These are phyloP conservation scores for Hirschfeldia incana DNA, from an alignment of 345 rosid species.

Conservation along the genomic window DNA sequence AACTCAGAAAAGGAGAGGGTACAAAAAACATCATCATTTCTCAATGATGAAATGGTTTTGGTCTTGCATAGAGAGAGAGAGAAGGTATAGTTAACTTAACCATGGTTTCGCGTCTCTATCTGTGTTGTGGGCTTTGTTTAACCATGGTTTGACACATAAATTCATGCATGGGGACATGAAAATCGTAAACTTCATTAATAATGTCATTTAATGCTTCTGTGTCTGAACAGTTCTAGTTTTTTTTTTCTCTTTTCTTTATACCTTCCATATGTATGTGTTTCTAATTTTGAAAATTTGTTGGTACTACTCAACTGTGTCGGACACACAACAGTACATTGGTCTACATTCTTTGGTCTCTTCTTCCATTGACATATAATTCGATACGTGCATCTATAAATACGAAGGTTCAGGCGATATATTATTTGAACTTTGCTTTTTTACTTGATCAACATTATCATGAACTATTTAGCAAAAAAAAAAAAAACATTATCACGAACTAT, in stretches of 20 bases:
- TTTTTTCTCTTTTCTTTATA: no score
- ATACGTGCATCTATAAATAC: conserved; percentile 16
- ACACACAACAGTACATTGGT: conserved; percentile 40
- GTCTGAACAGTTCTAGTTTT: conserved; percentile 30
- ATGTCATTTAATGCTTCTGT: conserved; percentile 41
- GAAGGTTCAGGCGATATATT: conserved; percentile 5
- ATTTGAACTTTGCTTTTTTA: conserved; percentile 3
- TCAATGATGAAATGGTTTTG: conserved; percentile 43
- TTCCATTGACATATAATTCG: conserved; percentile 15
- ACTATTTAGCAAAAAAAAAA: no score
- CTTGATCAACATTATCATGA: conserved; percentile 4
- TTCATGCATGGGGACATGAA: conserved; percentile 46
- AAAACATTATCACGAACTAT: not conserved
- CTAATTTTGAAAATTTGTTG: conserved; percentile 33
- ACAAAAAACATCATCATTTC: conserved; percentile 43
- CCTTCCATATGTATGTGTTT: conserved; percentile 14
- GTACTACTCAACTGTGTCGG: conserved; percentile 41
- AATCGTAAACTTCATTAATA: conserved; percentile 37
- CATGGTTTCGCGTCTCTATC: conserved; percentile 31
- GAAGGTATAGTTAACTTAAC: conserved; percentile 22
- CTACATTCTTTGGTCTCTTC: conserved; percentile 36
- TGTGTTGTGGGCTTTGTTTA: conserved; percentile 23
- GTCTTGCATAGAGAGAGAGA: conserved; percentile 23
- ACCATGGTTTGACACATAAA: conserved; percentile 46
- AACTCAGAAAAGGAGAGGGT: conserved; percentile 20